phyloP scores from a whole-genome alignment of 1,284 basidiomycete genomes.

The Apiotrichum montevideense region DNA sequence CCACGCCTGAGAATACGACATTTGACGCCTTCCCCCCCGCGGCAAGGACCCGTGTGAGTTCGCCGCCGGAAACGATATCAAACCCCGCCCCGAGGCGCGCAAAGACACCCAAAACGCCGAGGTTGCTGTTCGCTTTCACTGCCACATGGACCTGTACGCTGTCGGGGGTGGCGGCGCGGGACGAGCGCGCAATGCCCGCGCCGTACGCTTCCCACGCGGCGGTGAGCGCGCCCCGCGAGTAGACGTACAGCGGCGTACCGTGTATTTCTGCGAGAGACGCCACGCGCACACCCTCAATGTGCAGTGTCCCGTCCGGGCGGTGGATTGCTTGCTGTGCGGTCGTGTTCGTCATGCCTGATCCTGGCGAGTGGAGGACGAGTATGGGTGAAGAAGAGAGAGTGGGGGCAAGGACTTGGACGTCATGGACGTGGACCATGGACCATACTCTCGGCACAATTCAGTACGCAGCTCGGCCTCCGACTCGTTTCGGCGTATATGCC shows the following conservation, averaged over 20 bases:
- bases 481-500: too few species aligned
- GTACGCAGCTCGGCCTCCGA: too few species aligned
- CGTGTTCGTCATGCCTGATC: too few species aligned
- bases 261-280: background rate
- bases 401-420: too few species aligned
- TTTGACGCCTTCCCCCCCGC: conserved; percentile 3
- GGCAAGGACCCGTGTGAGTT: conserved; percentile 9
- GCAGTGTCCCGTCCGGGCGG: conserved; percentile 4
- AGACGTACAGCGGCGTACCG: conserved; percentile 13
- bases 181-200: background rate
- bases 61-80: conserved; percentile 10
- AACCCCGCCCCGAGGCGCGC: conserved; percentile 9
- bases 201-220: conserved; percentile 1
- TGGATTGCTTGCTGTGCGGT: background rate
- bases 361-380: too few species aligned
- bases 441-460: too few species aligned
- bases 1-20: conserved; percentile 10
- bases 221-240: conserved; percentile 7
- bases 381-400: too few species aligned
- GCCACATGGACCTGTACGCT: conserved; percentile 7
- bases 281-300: conserved; percentile 6
- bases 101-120: conserved; percentile 7
- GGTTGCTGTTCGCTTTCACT: conserved; percentile 13
- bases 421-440: too few species aligned
- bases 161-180: background rate